A percentile compares a stretch with the other conserved stretches of the same genome.
Conservation (phyloP, 257 asterid species). For the Datura wrightii region DNA sequence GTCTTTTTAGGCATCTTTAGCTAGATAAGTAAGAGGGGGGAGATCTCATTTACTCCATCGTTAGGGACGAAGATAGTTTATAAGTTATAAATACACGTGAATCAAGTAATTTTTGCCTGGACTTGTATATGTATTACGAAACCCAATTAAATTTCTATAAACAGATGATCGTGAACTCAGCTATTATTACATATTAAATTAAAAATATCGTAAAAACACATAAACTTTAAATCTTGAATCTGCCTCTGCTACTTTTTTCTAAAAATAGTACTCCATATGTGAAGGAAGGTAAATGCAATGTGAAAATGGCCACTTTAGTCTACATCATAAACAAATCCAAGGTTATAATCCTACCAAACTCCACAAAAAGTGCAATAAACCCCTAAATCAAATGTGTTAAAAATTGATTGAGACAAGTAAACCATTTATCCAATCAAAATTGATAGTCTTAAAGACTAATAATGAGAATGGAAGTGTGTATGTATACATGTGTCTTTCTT, state of each 20-base stretch:
- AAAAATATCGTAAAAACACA: too few relatives aligned
- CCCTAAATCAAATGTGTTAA: slow-evolving; percentile 30
- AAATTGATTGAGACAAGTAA: slow-evolving; percentile 43
- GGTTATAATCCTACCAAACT: slow-evolving; percentile 34
- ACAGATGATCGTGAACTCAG: neutral
- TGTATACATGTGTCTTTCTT: slow-evolving; percentile 30
- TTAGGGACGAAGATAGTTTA: neutral
- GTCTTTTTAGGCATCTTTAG: neutral
- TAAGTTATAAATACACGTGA: neutral
- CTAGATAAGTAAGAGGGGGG: neutral
- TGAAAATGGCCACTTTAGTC: neutral
- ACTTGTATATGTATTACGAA: neutral
- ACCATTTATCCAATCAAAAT: slow-evolving; percentile 26
- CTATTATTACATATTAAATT: neutral
- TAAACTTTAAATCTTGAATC: too few relatives aligned
- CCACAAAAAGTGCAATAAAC: slow-evolving; percentile 25
- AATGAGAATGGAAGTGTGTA: slow-evolving; percentile 4
- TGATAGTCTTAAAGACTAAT: slow-evolving; percentile 24
- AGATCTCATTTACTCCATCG: neutral
- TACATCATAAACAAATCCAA: slow-evolving; percentile 27
- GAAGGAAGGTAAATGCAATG: slow-evolving; percentile 15
- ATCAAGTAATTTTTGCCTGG: neutral
- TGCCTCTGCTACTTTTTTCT: too few relatives aligned
- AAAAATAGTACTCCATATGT: neutral
- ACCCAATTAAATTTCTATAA: neutral